Conservation (phyloP, 2,329 filamentous ascomycete genomes). For the Hawksworthiomyces lignivorus region DNA sequence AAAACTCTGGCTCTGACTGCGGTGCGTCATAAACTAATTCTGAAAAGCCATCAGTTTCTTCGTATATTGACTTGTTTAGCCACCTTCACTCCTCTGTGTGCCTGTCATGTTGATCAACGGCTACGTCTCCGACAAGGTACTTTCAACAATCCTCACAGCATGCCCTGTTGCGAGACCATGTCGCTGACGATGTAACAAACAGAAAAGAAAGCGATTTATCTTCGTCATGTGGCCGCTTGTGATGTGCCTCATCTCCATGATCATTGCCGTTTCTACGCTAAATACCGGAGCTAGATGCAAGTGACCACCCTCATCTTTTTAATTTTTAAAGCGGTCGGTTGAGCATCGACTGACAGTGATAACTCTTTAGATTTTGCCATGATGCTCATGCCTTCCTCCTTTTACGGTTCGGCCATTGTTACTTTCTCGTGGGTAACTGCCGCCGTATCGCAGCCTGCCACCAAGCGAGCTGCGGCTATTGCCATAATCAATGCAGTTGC, state of each 20-base stretch:
- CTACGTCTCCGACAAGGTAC: conserved; percentile 22
- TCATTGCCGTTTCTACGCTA: conserved; percentile 23
- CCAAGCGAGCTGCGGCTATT: conserved; percentile 21
- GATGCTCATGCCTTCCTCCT: conserved; percentile 23
- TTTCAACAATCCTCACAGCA: too few species aligned
- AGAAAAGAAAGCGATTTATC: too few species aligned
- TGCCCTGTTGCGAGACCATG: conserved; percentile 14
- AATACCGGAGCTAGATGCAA: conserved; percentile 19
- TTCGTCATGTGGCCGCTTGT: conserved; percentile 17
- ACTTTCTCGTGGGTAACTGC: conserved; percentile 23
- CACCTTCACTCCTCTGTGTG: conserved; percentile 24
- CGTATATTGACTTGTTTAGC: conserved; percentile 3
- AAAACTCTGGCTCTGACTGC: conserved; percentile 17
- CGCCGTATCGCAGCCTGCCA: conserved; percentile 18
- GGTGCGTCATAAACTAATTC: too few species aligned
- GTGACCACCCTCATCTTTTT: too few species aligned
- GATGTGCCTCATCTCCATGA: conserved; percentile 21
- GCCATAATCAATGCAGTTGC: conserved; percentile 22
- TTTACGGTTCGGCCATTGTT: conserved; percentile 21
- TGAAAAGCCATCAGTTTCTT: too few species aligned
- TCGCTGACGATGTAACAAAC: conserved; percentile 15
- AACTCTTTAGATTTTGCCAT: conserved; percentile 19
- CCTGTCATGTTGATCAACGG: conserved; percentile 24
- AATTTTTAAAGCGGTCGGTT: too few species aligned
- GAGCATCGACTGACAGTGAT: too few species aligned